These are phyloP conservation scores for Phialophora expanda DNA, from an alignment of 2,329 filamentous ascomycete species.

Conservation along the genomic window DNA sequence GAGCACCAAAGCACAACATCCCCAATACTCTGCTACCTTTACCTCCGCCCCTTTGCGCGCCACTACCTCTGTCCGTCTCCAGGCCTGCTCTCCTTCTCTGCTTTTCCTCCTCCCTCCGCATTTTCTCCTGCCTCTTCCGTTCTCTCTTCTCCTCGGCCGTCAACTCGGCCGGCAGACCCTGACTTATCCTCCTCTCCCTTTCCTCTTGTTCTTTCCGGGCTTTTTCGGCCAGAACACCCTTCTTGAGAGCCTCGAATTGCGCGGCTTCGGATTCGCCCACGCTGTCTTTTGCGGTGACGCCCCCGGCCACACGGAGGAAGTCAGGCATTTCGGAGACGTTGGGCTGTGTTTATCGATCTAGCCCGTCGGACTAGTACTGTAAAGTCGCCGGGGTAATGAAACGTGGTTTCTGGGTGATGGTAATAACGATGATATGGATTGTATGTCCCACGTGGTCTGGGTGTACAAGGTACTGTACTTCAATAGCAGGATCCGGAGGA, in stretches of 20 bases:
- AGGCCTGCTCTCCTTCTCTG: not conserved
- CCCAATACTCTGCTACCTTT: conserved; percentile 2
- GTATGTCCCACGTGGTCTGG: too few species aligned
- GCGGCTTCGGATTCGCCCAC: conserved; percentile 21
- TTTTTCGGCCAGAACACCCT: conserved; percentile 16
- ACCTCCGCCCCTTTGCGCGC: not conserved
- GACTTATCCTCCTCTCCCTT: conserved; percentile 16
- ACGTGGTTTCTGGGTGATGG: too few species aligned
- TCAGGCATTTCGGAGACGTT: conserved; percentile 7
- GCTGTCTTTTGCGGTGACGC: conserved; percentile 20
- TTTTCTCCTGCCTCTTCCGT: conserved; percentile 5
- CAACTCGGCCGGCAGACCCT: conserved; percentile 16
- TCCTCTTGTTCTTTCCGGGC: conserved; percentile 22
- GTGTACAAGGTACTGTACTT: too few species aligned
- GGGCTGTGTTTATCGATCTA: not conserved
- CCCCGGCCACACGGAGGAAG: conserved; percentile 15
- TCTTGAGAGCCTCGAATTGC: conserved; percentile 24
- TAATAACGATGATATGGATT: too few species aligned
- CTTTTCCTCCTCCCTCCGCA: not conserved
- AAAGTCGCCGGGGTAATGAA: too few species aligned
- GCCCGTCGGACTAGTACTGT: too few species aligned
- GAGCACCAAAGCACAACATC: conserved; percentile 10
- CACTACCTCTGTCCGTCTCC: not conserved
- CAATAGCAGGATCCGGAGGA: too few species aligned
- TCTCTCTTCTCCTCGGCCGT: conserved; percentile 18